Conservation (phyloP, 495 filamentous ascomycete genomes). For the Acidomyces sp. region DNA sequence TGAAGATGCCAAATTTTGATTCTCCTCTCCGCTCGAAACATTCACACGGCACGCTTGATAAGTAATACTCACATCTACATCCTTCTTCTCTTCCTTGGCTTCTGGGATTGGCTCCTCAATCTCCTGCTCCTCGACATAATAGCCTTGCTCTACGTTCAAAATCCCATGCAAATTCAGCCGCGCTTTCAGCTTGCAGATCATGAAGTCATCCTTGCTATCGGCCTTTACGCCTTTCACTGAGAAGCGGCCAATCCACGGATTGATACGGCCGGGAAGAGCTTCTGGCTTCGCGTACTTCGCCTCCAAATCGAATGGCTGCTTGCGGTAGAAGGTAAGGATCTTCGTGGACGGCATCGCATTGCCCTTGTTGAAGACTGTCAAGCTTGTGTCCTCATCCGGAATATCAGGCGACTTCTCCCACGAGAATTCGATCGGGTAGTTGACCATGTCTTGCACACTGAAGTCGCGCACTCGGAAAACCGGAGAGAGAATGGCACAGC, state of each 20-base stretch:
- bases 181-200: slow-evolving; percentile 98
- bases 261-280: slow-evolving; percentile 75
- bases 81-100: slow-evolving; percentile 41
- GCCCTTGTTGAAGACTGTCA: slow-evolving; percentile 95
- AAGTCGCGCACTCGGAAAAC: slow-evolving; percentile 99
- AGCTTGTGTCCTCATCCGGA: slow-evolving; percentile 93
- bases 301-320: slow-evolving; percentile 93
- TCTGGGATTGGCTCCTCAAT: slow-evolving; percentile 80
- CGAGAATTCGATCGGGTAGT: slow-evolving; percentile 97
- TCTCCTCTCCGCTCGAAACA: not conserved
- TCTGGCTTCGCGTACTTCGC: slow-evolving; percentile 85
- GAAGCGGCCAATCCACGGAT: slow-evolving; percentile 92
- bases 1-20: not conserved
- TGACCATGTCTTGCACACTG: slow-evolving; percentile 90
- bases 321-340: slow-evolving; percentile 98
- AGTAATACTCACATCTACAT: slow-evolving; percentile 40
- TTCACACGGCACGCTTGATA: slow-evolving; percentile 3
- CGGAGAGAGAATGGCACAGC: slow-evolving; percentile 93
- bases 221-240: slow-evolving; percentile 44
- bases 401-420: slow-evolving; percentile 99
- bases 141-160: slow-evolving; percentile 90
- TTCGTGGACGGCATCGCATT: slow-evolving; percentile 98
- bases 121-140: slow-evolving; percentile 96
- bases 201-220: slow-evolving; percentile 46
- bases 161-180: slow-evolving; percentile 93